These are phyloP conservation scores for Fusarium acutatum DNA, from an alignment of 2,329 filamentous ascomycete genomes.

Conservation along the genomic window DNA sequence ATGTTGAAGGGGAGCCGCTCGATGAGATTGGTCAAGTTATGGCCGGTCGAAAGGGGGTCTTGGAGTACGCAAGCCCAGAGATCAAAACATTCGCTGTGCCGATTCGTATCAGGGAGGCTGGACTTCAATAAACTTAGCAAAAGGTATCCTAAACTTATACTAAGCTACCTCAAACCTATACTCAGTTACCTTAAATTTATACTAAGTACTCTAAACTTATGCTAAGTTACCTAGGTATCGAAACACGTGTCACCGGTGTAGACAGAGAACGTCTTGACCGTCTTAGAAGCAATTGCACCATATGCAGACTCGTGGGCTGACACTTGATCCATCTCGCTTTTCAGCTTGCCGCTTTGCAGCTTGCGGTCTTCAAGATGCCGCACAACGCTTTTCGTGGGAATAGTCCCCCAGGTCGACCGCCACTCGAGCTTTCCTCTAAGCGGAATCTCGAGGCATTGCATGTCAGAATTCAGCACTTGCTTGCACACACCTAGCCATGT, in stretches of 20 bases:
- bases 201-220: no score
- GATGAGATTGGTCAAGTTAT: background rate
- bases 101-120: background rate
- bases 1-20: background rate
- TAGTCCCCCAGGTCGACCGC: no score
- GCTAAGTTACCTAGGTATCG: no score
- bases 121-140: no score
- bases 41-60: fast-evolving
- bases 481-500: background rate
- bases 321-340: background rate
- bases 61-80: background rate
- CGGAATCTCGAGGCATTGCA: background rate
- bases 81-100: background rate
- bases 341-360: no score
- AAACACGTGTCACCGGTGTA: fast-evolving
- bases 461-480: background rate
- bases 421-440: background rate
- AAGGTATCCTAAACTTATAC: no score
- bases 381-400: no score
- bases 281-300: background rate
- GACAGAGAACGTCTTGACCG: background rate
- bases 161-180: no score
- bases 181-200: no score
- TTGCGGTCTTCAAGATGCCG: background rate
- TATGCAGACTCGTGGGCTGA: background rate